These are phyloP conservation scores for Voacanga thouarsii DNA, from an alignment of 257 asterid species.

Conservation along the genomic window DNA sequence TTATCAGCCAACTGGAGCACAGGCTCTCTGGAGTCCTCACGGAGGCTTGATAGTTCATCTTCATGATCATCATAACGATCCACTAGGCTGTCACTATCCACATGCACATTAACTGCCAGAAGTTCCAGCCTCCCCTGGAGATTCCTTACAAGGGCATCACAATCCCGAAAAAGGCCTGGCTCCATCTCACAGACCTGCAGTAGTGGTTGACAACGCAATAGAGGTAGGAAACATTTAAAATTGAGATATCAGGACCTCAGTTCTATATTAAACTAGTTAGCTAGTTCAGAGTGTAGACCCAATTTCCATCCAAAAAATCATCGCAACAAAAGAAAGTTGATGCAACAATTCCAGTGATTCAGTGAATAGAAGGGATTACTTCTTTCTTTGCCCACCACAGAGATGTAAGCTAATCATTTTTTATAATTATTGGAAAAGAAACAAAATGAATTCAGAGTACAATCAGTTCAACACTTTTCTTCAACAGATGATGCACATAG, in stretches of 20 bases:
- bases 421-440: background rate
- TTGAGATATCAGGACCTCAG: background rate
- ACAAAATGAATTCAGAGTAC: background rate
- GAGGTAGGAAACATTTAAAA: background rate
- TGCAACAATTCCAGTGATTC: background rate
- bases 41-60: slow-evolving; percentile 41
- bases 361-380: background rate
- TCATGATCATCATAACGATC: slow-evolving; percentile 77
- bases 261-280: background rate
- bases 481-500: background rate
- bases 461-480: background rate
- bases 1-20: slow-evolving; percentile 46
- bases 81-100: slow-evolving; percentile 59
- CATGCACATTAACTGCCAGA: slow-evolving; percentile 78
- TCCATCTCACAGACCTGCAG: slow-evolving; percentile 73
- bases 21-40: slow-evolving; percentile 30
- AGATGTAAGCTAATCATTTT: background rate
- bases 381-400: background rate
- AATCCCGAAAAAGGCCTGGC: slow-evolving; percentile 68
- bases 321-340: background rate
- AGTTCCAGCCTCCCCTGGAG: slow-evolving; percentile 85
- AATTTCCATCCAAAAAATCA: background rate
- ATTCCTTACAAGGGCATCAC: slow-evolving; percentile 66
- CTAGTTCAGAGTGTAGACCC: background rate
- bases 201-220: background rate